Evolutionary conservation across 305 asterid species (phyloP).

Genomic region (Euphrasia arctica): DNA sequence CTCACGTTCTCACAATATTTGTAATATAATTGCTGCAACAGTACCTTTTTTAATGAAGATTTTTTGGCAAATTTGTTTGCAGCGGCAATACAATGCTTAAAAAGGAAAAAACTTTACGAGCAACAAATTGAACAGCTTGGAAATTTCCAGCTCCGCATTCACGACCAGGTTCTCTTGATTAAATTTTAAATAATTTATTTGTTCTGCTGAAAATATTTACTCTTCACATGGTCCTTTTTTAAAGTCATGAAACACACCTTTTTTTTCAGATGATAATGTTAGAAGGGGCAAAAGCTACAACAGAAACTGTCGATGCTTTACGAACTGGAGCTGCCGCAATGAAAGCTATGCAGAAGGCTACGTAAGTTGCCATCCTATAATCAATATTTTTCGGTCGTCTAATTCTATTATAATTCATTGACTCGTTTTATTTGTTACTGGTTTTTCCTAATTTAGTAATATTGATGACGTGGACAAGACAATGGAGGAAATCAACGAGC

Average conservation of each 20-base stretch:
- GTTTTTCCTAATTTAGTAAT: no score
- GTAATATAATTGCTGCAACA: conserved; percentile 29
- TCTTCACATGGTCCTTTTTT: neutral
- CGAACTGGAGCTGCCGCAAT: conserved; percentile 85
- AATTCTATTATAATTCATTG: no score
- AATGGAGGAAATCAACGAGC: no score
- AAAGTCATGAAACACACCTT: conserved; percentile 29
- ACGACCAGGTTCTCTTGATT: conserved; percentile 60
- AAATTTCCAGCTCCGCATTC: conserved; percentile 72
- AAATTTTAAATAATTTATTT: conserved; percentile 10
- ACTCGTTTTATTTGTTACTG: no score
- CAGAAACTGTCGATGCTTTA: conserved; percentile 84
- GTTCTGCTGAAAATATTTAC: conserved; percentile 7
- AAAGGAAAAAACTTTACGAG: conserved; percentile 77
- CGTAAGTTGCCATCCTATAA: conserved; percentile 45
- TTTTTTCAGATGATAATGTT: conserved; percentile 70
- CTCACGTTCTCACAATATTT: neutral
- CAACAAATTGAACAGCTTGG: conserved; percentile 84
- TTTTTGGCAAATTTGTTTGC: conserved; percentile 22
- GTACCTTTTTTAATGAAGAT: conserved; percentile 27
- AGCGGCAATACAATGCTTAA: conserved; percentile 88
- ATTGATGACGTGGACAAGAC: no score
- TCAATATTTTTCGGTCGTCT: neutral
- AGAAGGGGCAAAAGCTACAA: conserved; percentile 84
- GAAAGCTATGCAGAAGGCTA: conserved; percentile 88